phyloP scores from a whole-genome alignment of 1,139 yeast species.

The Nakaseomyces nivariensis region DNA sequence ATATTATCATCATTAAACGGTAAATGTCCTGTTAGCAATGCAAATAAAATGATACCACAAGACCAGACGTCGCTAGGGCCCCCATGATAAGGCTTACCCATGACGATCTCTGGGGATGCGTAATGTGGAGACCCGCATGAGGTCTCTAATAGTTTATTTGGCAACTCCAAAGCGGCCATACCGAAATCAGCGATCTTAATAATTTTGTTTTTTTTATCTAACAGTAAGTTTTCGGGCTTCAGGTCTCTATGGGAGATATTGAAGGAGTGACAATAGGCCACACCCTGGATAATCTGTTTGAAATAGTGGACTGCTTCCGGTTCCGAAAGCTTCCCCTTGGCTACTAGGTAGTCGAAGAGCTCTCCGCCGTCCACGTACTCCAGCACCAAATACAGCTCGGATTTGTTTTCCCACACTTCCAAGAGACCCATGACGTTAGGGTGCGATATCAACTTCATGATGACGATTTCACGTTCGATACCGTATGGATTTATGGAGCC shows the following conservation, averaged over 20 bases:
- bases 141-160: constrained; percentile 62
- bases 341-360: constrained; percentile 62
- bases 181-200: constrained; percentile 81
- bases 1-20: constrained; percentile 79
- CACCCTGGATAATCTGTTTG: constrained; percentile 65
- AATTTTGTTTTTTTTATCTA: constrained; percentile 51
- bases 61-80: constrained; percentile 83
- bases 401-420: constrained; percentile 79
- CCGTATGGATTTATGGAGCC: constrained; percentile 45
- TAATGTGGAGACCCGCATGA: constrained; percentile 83
- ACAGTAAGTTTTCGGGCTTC: constrained; percentile 65
- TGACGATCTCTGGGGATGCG: constrained; percentile 79
- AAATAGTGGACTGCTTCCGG: constrained; percentile 64
- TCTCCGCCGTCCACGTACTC: constrained; percentile 85
- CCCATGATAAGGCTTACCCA: constrained; percentile 70
- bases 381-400: constrained; percentile 60
- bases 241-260: constrained; percentile 77
- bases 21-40: constrained; percentile 64
- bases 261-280: constrained; percentile 73
- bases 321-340: constrained; percentile 74
- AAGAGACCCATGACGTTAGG: constrained; percentile 66
- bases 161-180: constrained; percentile 75
- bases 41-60: constrained; percentile 73
- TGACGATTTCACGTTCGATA: constrained; percentile 72
- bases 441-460: constrained; percentile 69